These are phyloP conservation scores for Galerina marginata DNA, from an alignment of 768 basidiomycete genomes.

Conservation along the genomic window DNA sequence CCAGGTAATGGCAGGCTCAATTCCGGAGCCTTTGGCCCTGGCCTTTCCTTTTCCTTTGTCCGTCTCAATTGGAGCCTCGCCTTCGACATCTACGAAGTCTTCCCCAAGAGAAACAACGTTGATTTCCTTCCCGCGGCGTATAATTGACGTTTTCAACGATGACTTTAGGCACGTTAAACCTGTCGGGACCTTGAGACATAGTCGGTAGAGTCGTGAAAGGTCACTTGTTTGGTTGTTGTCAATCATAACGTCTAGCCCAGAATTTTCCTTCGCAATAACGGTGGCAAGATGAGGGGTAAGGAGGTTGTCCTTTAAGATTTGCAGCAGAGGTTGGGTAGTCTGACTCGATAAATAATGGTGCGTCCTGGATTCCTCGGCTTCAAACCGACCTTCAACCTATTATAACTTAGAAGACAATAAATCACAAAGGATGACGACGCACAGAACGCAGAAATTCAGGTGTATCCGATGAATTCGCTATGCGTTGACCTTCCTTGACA, in stretches of 20 bases:
- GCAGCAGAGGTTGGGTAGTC: constrained; percentile 69
- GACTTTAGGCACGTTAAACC: constrained; percentile 71
- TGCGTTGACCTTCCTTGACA: constrained; percentile 67
- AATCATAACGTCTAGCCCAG: constrained; percentile 88
- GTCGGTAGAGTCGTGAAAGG: constrained; percentile 76
- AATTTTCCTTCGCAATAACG: constrained; percentile 79
- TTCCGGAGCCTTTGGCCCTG: constrained; percentile 43
- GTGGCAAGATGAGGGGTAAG: constrained; percentile 77
- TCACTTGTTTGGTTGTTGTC: constrained; percentile 80
- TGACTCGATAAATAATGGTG: constrained; percentile 85
- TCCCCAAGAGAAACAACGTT: constrained; percentile 63
- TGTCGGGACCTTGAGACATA: constrained; percentile 69
- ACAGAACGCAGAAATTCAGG: constrained; percentile 84
- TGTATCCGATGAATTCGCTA: constrained; percentile 79
- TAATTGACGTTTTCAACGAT: constrained; percentile 74
- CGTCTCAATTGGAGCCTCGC: constrained; percentile 36
- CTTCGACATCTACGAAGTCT: constrained; percentile 37
- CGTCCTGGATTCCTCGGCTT: constrained; percentile 82
- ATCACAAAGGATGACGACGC: constrained; percentile 30
- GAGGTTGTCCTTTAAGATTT: constrained; percentile 79
- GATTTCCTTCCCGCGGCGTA: constrained; percentile 76
- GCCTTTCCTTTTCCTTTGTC: constrained; percentile 54
- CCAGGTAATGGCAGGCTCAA: constrained; percentile 84
- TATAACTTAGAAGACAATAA: constrained; percentile 18
- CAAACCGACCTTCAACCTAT: constrained; percentile 81